Base-by-base conservation (phyloP, 2,329 filamentous ascomycete species). In the Dactylellina drechsleri region DNA sequence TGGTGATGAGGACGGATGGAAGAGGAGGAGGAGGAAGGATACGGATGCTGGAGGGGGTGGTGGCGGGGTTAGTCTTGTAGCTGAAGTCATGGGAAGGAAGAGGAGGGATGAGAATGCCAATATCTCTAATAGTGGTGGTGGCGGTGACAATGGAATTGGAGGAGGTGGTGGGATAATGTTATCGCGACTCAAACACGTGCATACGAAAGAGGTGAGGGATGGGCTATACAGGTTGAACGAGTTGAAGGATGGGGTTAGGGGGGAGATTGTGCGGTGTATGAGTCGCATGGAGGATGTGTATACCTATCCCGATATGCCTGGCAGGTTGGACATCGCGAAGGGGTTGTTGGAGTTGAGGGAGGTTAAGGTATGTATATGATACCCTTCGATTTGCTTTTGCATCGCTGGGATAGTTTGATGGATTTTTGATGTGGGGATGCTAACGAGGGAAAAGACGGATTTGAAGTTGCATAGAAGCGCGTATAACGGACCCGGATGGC, bases 191-290 rank as follows among this genome's bases (percentile, higher is more conserved):
- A 65, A 41, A 28, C 66, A 71, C 40, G 43, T 71, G 15, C 66
- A 71, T 65, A 65, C 66, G 43, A 71, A 65, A 36, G 66, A 71
- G 36, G 66, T 71, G 20, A 26, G 66, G 31, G 66, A 71, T 65
- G 66, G 66, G 41, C 31, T 71, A 28, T 71, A 64, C 31, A 28
- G 66, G 31, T 26, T 71, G 45, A 64, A 57, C 28, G 66, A 71
- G 16, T 23, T 71, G 28, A 64, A 49, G 52, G 66, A 71, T 47
- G 66, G 66, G 28, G 66, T 71, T 15, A 58, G 66, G 18, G 59
- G 59, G 31, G 66, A 71, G 41, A 71, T 71, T 53, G 66, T 59
- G 31, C 57, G 66, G 53, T 50, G 43, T 49, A 71, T 71, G 58
- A 65, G 66, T 45, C 41, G 53, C 8, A 71, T 71, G 66, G 59